Evolutionary conservation across 2,329 filamentous ascomycete species (phyloP), one percentile per base, ranked within the genome.

Genomic region (Cladosporium sp.): DNA sequence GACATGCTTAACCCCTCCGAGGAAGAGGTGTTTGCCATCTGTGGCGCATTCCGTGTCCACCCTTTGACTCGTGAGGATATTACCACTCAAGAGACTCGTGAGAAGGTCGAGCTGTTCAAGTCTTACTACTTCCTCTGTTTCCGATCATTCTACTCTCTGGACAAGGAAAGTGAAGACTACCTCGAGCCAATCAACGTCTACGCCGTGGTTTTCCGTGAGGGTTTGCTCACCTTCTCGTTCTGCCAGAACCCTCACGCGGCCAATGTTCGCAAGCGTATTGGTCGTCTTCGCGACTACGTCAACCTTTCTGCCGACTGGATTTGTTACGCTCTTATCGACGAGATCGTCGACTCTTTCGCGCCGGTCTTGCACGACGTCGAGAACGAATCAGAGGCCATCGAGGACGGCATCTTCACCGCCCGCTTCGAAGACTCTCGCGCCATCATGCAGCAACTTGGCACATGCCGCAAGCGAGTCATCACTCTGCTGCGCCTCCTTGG

Each of bases 111-210:
- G 79, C 85, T 99, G 26, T 99, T 99, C 81, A 91, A 92, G 26
- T 92, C 93, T 49, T 99, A 99, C 81, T 99, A 99, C 80, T 98
- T 99, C 77, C 92, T 97, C 59, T 96, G 92, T 77, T 99, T 98
- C 85, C 89, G 94, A 62, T 97, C 93, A 1, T 99, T 98, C 82
- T 91, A 88, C 71, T 90, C 94, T 63, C 83, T 92, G 70, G 91
- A 96, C 71, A 89, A 91, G 71, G 86, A 89, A 36, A 89, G 89
- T 58, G 89, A 91, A 68, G 87, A 91, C 65, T 96, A 96, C 75
- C 90, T 97, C 74, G 93, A 97, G 73, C 93, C 95, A 0, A 92
- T 96, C 81, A 97, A 98, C 77, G 90, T 97, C 62, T 99, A 98
- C 76, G 95, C 97, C 67, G 88, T 99, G 58, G 95, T 99, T 26